Conservation (phyloP, 495 filamentous ascomycete species). For the Cairneyella variabilis region DNA sequence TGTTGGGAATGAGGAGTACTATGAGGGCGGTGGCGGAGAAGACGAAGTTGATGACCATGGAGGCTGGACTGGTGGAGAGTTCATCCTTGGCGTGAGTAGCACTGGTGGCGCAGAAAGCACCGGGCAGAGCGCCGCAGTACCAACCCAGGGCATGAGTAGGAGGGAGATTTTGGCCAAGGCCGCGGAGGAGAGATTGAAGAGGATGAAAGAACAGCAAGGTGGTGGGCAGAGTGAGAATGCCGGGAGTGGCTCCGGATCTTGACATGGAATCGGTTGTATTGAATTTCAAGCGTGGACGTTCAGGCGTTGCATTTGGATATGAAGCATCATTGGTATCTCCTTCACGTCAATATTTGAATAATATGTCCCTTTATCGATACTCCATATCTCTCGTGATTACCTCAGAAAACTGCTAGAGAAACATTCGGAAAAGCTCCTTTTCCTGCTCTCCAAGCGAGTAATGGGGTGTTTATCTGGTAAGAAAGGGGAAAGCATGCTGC, state of each 20-base stretch:
- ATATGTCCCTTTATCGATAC: no score
- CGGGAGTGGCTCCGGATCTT: slow-evolving; percentile 17
- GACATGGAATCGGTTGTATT: background rate
- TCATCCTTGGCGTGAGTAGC: slow-evolving; percentile 64
- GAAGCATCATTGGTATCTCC: background rate
- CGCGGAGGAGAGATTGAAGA: slow-evolving; percentile 68
- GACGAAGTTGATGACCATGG: slow-evolving; percentile 68
- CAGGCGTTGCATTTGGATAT: background rate
- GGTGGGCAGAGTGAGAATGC: background rate
- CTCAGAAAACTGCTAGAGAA: no score
- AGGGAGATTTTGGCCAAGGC: slow-evolving; percentile 73
- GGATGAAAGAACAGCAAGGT: slow-evolving; percentile 33
- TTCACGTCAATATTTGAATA: no score
- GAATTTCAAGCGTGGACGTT: background rate
- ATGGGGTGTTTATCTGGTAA: no score
- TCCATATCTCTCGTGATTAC: no score
- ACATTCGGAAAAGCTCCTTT: no score
- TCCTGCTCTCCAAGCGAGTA: no score
- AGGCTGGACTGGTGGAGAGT: slow-evolving; percentile 86
- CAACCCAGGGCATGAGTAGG: slow-evolving; percentile 40
- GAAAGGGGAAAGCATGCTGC: no score
- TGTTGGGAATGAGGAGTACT: slow-evolving; percentile 66
- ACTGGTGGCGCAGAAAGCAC: slow-evolving; percentile 28
- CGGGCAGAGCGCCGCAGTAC: slow-evolving; percentile 27
- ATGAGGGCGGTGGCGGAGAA: slow-evolving; percentile 46